These are phyloP conservation scores for Alternaria metachromatica DNA, from an alignment of 2,329 filamentous ascomycete species.

Conservation along the genomic window DNA sequence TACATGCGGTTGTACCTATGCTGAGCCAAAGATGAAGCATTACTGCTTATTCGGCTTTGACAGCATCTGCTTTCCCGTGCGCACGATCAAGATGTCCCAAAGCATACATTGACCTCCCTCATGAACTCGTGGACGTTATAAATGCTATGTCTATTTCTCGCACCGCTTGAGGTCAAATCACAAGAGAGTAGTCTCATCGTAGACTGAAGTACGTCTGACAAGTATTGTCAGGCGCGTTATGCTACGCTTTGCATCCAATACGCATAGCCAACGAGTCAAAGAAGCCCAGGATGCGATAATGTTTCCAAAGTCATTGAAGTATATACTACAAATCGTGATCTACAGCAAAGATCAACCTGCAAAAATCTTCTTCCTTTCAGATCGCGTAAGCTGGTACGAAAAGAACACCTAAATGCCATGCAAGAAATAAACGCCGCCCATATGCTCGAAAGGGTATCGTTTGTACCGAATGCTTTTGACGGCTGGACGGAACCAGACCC, in stretches of 20 bases:
- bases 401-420: background rate
- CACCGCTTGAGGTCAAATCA: accelerated
- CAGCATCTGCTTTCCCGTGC: background rate
- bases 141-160: accelerated
- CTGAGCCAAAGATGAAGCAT: no score
- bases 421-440: slow-evolving; percentile 5
- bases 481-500: background rate
- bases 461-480: slow-evolving; percentile 11
- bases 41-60: no score
- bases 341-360: background rate
- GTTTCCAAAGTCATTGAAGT: background rate
- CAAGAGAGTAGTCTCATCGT: background rate
- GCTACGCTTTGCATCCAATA: accelerated
- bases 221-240: accelerated
- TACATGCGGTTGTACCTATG: no score
- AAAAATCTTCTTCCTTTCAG: background rate
- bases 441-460: slow-evolving; percentile 11
- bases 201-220: accelerated
- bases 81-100: background rate
- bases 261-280: background rate
- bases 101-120: background rate
- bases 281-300: background rate
- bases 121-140: background rate
- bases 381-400: background rate
- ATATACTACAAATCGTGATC: background rate